These are phyloP conservation scores for Euclidium syriacum DNA, from an alignment of 345 rosid species.

Conservation along the genomic window DNA sequence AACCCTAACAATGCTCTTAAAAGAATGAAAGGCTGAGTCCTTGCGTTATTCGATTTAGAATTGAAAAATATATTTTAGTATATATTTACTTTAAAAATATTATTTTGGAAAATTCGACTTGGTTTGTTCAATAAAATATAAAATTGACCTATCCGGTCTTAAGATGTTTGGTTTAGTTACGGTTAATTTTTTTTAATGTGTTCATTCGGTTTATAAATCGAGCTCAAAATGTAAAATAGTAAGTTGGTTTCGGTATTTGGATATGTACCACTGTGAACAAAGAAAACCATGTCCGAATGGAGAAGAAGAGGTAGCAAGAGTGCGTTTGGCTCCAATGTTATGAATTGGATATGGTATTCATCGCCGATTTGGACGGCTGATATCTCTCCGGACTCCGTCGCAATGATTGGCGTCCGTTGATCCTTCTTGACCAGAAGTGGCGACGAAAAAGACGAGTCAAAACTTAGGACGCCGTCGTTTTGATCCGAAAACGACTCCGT, in stretches of 20 bases:
- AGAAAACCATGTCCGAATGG: slow-evolving; percentile 78
- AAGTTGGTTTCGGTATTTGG: neutral
- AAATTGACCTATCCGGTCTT: no score
- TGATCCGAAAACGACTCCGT: slow-evolving; percentile 9
- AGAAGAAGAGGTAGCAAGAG: slow-evolving; percentile 81
- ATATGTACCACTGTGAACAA: slow-evolving; percentile 58
- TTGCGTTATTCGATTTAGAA: no score
- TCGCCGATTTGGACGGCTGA: slow-evolving; percentile 43
- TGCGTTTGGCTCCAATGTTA: slow-evolving; percentile 71
- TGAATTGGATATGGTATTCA: slow-evolving; percentile 52
- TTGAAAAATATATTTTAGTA: no score
- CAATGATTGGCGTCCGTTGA: slow-evolving; percentile 39
- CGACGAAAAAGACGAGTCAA: neutral
- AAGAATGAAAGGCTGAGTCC: no score
- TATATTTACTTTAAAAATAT: no score
- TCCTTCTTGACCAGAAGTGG: slow-evolving; percentile 42
- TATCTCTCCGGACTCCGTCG: slow-evolving; percentile 60
- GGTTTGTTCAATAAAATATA: no score
- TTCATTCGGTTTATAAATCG: no score
- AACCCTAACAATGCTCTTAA: neutral
- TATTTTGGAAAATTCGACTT: no score
- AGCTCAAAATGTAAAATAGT: no score
- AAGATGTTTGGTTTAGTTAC: no score
- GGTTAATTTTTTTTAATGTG: no score
- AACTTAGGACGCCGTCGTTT: neutral